A percentile compares a stretch with the other conserved stretches of the same genome.
phyloP scores from a whole-genome alignment of 345 rosid genomes.

The Gynandropsis gynandra region DNA sequence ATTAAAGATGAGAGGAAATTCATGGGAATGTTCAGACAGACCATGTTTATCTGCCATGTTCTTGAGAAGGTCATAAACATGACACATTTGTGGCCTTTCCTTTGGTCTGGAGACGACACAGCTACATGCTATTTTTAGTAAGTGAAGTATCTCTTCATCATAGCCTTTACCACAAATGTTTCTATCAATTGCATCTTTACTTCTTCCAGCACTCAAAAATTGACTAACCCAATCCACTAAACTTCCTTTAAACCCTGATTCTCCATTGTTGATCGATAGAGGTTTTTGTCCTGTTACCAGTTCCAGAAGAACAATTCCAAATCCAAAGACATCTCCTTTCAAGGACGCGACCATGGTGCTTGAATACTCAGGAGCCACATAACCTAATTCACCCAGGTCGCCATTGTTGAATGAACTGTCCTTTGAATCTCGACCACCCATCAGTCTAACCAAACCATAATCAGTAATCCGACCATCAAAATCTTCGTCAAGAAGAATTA shows the following conservation, averaged over 20 bases:
- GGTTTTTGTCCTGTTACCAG: slow-evolving; percentile 44
- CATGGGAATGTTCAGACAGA: slow-evolving; percentile 28
- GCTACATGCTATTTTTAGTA: slow-evolving; percentile 33
- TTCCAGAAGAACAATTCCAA: slow-evolving; percentile 52
- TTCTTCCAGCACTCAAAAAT: slow-evolving; percentile 22
- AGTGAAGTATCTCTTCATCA: slow-evolving; percentile 33
- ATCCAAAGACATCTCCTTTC: slow-evolving; percentile 52
- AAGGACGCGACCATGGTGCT: slow-evolving; percentile 42
- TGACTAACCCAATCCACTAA: slow-evolving; percentile 54
- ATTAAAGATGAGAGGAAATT: slow-evolving; percentile 33
- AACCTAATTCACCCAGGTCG: slow-evolving; percentile 41
- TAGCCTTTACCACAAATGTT: slow-evolving; percentile 30
- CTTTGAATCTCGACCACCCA: slow-evolving; percentile 28
- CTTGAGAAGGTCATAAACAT: slow-evolving; percentile 38
- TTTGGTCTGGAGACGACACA: slow-evolving; percentile 40
- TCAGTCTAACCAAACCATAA: slow-evolving; percentile 46
- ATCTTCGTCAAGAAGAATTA: slow-evolving; percentile 54
- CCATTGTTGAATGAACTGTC: slow-evolving; percentile 36
- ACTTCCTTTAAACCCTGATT: slow-evolving; percentile 47
- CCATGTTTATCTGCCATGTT: slow-evolving; percentile 36
- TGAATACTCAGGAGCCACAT: slow-evolving; percentile 42
- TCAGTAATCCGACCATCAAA: slow-evolving; percentile 44
- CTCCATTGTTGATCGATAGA: slow-evolving; percentile 26
- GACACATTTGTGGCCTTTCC: slow-evolving; percentile 38
- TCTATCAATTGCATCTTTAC: slow-evolving; percentile 34